Percentiles rank a stretch among this genome's conserved stretches.
These are phyloP conservation scores for Umbilicaria muhlenbergii DNA, from an alignment of 495 filamentous ascomycete species.

Conservation along the genomic window DNA sequence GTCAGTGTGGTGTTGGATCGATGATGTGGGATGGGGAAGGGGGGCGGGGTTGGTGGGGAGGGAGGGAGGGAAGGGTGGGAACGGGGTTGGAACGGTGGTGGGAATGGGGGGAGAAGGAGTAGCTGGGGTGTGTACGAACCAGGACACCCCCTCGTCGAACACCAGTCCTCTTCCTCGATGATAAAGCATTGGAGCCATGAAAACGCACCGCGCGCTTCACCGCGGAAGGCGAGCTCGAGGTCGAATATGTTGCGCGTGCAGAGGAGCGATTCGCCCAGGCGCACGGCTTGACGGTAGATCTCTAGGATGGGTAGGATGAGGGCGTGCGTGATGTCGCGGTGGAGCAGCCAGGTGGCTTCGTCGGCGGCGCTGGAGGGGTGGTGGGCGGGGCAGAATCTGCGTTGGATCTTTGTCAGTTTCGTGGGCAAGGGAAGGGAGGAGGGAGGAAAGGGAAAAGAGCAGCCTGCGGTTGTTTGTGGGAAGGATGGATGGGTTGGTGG, in stretches of 20 bases:
- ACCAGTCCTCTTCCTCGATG: constrained; percentile 42
- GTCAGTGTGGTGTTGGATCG: too few species aligned
- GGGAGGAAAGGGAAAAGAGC: neutral
- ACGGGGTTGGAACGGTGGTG: neutral
- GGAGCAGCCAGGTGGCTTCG: constrained; percentile 35
- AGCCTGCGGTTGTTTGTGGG: too few species aligned
- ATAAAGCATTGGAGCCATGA: constrained; percentile 46
- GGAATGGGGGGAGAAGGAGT: too few species aligned
- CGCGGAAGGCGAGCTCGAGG: constrained; percentile 41
- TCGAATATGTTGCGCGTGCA: constrained; percentile 31
- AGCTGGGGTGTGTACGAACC: constrained; percentile 5
- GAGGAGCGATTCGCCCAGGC: constrained; percentile 30
- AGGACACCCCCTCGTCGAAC: constrained; percentile 38
- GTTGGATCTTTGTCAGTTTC: neutral
- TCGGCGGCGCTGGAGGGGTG: constrained; percentile 22
- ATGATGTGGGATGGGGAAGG: too few species aligned
- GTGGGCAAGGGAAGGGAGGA: neutral
- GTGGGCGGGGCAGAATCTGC: constrained; percentile 36
- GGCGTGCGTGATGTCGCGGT: constrained; percentile 45
- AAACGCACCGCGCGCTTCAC: constrained; percentile 41
- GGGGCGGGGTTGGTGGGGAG: too few species aligned
- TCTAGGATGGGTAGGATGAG: constrained; percentile 41
- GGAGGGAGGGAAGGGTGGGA: neutral
- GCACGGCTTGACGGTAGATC: constrained; percentile 36
- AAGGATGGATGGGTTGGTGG: neutral